phyloP scores from a whole-genome alignment of 139 green algal species.

The Asterochloris sp. region DNA sequence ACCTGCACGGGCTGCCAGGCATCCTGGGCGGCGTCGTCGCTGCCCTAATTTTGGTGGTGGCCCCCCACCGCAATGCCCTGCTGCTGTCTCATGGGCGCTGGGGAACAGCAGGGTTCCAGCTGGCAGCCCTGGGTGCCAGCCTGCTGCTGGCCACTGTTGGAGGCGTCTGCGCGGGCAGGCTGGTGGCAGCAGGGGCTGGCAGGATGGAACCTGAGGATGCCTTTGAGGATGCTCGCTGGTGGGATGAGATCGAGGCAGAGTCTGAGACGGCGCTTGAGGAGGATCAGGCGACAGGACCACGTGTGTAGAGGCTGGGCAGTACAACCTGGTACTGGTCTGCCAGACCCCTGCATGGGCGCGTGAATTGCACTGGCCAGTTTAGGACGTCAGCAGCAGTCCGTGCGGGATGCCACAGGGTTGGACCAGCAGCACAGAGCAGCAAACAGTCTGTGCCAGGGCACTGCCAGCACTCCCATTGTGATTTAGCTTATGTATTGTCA shows the following conservation, averaged over 20 bases:
- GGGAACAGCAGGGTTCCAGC: conserved; percentile 23
- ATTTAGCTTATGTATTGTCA: no score
- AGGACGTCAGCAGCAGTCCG: no score
- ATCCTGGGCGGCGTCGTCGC: conserved; percentile 38
- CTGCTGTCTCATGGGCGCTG: conserved; percentile 20
- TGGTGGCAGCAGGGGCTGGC: conserved; percentile 12
- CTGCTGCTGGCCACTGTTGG: conserved; percentile 28
- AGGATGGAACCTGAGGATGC: conserved; percentile 18
- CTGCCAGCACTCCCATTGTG: no score
- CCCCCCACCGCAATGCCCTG: conserved; percentile 1
- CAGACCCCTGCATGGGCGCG: no score
- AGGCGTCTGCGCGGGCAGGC: conserved; percentile 20
- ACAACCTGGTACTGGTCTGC: no score
- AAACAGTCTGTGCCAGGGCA: no score
- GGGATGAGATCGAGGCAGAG: background rate
- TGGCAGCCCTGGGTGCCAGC: conserved; percentile 22
- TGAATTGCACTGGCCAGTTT: no score
- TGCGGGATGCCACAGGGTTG: no score
- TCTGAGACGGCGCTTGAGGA: background rate
- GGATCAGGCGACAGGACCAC: background rate
- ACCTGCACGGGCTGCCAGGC: conserved; percentile 59
- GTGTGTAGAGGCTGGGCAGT: no score
- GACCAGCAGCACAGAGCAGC: no score
- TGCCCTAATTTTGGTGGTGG: conserved; percentile 10
- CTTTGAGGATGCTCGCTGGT: conserved; percentile 29